Evolutionary conservation across 768 basidiomycete species (phyloP).

Genomic region (Clitopilus hobsonii): DNA sequence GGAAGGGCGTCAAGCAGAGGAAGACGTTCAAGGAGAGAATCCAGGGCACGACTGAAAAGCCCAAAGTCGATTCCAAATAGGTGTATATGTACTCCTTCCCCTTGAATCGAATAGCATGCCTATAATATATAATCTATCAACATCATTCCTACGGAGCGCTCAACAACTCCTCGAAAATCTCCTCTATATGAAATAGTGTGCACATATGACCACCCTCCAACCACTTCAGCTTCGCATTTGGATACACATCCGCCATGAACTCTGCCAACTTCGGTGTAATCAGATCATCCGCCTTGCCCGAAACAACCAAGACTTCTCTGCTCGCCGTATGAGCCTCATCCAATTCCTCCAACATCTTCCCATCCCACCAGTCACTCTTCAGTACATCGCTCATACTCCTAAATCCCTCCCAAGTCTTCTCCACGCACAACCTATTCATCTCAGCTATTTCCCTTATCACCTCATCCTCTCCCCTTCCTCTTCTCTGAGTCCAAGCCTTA

Average conservation of each 20-base stretch:
- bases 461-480: slow-evolving; percentile 33
- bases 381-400: slow-evolving; percentile 25
- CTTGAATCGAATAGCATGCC: too few species aligned
- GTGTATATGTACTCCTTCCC: too few species aligned
- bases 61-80: too few species aligned
- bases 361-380: slow-evolving; percentile 39
- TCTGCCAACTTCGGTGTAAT: slow-evolving; percentile 26
- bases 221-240: slow-evolving; percentile 30
- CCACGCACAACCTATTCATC: slow-evolving; percentile 33
- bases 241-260: slow-evolving; percentile 34
- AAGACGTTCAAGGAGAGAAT: too few species aligned
- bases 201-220: slow-evolving; percentile 38
- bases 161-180: slow-evolving; percentile 28
- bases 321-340: slow-evolving; percentile 39
- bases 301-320: slow-evolving; percentile 32
- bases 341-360: slow-evolving; percentile 27
- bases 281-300: slow-evolving; percentile 28
- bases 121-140: too few species aligned
- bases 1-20: too few species aligned
- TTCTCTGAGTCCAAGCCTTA: slow-evolving; percentile 30
- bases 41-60: too few species aligned
- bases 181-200: slow-evolving; percentile 28
- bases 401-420: slow-evolving; percentile 41
- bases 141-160: neutral
- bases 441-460: slow-evolving; percentile 29